Evolutionary conservation across 176 grass and related monocot genomes (phyloP), one percentile per base, ranked within the genome.

Genomic region (Poa pratensis): DNA sequence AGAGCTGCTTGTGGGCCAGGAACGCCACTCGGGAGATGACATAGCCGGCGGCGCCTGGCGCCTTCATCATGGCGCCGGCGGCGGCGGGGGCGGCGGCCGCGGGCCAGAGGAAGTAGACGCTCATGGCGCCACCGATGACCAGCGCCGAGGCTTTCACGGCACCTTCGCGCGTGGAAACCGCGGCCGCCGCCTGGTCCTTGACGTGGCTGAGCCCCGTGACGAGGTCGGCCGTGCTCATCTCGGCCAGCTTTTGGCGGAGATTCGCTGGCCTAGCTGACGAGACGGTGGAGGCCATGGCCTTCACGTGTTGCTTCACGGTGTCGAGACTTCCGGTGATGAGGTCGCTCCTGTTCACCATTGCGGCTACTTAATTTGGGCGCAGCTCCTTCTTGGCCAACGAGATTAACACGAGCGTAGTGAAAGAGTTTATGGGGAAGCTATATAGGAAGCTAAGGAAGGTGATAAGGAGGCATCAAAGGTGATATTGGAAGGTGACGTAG

Each of bases 21-120:
- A 82, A 82, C 64, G 65, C 80, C 28, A 14, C n/a, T 13, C 64
- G 65, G 4, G 80, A 82, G 32, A 71, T 55, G 9, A 82, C 0
- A 9, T 9, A 16, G 30, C 80, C 80, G 7, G 65, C 80, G n/a
- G 80, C 80, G 0, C 80, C 51, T 0, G 80, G 80, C 51, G 51
- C 80, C 51, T 82, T 82, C 80, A 72, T 72, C 46, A 40, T 59
- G 34, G 34, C 80, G n/a, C 32, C 80, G 16, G 50, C 65, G 0
- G 46, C 48, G 28, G 30, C 32, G 0, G 50, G 43, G 28, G 74
- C 18, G 18, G 28, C 74, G 2, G 75, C 30, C 19, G 52, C 75
- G 1, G 75, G 75, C 75, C 75, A 58, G 5, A 77, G 32, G 27
- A 77, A 77, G 75, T 77, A 77, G 75, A 54, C 20, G 30, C 75